phyloP scores from a whole-genome alignment of 2,329 filamentous ascomycete species.

The Ophiognomonia clavigignenti-juglandacearum region DNA sequence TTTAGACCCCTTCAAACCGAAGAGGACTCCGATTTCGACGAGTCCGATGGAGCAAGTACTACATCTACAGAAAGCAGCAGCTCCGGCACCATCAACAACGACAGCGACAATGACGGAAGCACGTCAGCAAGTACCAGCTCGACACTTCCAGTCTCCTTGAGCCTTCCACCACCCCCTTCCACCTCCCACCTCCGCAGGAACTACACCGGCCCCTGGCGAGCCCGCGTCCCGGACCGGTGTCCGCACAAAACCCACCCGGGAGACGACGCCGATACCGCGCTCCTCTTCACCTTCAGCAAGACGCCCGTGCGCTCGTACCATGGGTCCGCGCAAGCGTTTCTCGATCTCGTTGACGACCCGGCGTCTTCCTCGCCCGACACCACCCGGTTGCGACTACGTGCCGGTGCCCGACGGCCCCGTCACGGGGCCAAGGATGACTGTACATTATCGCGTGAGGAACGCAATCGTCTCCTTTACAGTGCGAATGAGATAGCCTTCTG shows the following conservation, averaged over 20 bases:
- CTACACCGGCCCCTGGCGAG: constrained; percentile 1
- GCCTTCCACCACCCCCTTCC: too few relatives aligned
- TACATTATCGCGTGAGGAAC: constrained; percentile 8
- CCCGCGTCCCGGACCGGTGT: too few relatives aligned
- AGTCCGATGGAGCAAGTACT: background rate
- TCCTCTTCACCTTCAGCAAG: constrained; percentile 45
- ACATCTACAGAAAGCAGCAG: background rate
- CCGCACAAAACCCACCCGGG: constrained; percentile 44
- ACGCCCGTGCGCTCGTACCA: constrained; percentile 54
- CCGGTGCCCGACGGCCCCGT: constrained; percentile 37
- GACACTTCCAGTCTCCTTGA: too few relatives aligned
- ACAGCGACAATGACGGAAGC: too few relatives aligned
- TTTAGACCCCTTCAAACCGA: constrained; percentile 27
- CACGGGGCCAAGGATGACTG: too few relatives aligned
- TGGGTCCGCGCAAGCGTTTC: constrained; percentile 44
- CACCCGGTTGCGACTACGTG: constrained; percentile 43
- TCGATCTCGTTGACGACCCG: constrained; percentile 54
- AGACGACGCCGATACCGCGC: constrained; percentile 34
- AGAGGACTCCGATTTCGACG: background rate
- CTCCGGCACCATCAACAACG: background rate
- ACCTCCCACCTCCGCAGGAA: constrained; percentile 19
- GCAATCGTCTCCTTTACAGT: constrained; percentile 22
- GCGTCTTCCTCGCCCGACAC: constrained; percentile 25
- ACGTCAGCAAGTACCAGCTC: constrained; percentile 28
- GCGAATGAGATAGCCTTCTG: constrained; percentile 25